phyloP scores from a whole-genome alignment of 1,139 yeast genomes.

The Geotrichum cucujoidarum region DNA sequence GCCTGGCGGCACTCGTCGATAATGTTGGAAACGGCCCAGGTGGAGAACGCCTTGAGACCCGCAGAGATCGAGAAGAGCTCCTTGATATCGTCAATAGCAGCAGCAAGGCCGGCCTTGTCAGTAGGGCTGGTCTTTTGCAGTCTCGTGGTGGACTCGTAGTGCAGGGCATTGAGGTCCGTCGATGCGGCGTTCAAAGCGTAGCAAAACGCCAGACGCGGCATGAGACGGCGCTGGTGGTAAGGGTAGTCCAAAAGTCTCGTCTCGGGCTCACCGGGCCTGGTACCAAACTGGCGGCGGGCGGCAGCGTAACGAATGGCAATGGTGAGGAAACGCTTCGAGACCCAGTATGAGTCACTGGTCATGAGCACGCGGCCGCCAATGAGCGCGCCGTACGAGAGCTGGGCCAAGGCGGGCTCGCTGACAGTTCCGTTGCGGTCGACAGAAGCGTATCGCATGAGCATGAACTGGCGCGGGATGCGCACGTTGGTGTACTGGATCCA shows the following conservation, averaged over 20 bases:
- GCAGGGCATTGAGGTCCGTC: slow-evolving; percentile 51
- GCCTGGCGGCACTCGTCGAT: slow-evolving; percentile 84
- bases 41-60: slow-evolving; percentile 75
- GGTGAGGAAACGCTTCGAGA: slow-evolving; percentile 69
- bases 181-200: slow-evolving; percentile 72
- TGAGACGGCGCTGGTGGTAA: slow-evolving; percentile 74
- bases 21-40: slow-evolving; percentile 71
- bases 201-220: slow-evolving; percentile 73
- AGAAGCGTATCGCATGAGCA: slow-evolving; percentile 72
- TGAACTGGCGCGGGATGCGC: slow-evolving; percentile 70
- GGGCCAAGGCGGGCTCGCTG: slow-evolving; percentile 64
- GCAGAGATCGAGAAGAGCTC: slow-evolving; percentile 77
- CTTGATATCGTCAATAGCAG: slow-evolving; percentile 58
- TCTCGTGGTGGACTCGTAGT: slow-evolving; percentile 44
- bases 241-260: slow-evolving; percentile 63
- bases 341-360: slow-evolving; percentile 77
- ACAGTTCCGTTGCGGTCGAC: slow-evolving; percentile 68
- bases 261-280: slow-evolving; percentile 36
- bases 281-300: slow-evolving; percentile 77
- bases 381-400: slow-evolving; percentile 77
- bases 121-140: slow-evolving; percentile 39
- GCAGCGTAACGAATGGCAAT: slow-evolving; percentile 83
- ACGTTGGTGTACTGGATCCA: slow-evolving; percentile 87
- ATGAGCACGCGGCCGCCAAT: slow-evolving; percentile 81
- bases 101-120: slow-evolving; percentile 34